Base-by-base conservation (phyloP, 805 yeast genomes). In the Saccharomycopsis sp. region DNA sequence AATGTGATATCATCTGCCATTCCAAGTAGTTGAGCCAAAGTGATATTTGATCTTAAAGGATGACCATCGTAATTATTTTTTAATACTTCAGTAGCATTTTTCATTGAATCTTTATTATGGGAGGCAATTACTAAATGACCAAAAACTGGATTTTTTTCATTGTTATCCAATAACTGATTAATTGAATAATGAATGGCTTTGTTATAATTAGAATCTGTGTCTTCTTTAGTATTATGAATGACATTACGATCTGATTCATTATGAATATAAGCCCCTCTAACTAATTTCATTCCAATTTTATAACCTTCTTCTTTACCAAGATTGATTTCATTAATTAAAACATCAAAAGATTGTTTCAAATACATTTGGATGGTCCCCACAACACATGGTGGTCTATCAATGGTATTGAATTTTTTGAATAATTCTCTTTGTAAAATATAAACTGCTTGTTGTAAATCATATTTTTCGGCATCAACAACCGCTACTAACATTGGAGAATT, bases 351-450 rank as follows among this genome's bases (percentile, higher is more conserved):
- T 48, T 80, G 84, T 37, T 77, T 74, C 53, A 89, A 68, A 60
- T 88, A 88, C 85, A 89, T 77, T 64, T 88, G 97, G 60, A 89
- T 72, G 6, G 97, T 88, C 21, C 97, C 96, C 36, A 84, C 83
- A 20, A 85, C 83, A 23, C 81, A 73, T 18, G 76, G 69, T 3
- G 79, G 76, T 31, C 64, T 57, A 44, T 72, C 63, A 28, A 62
- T 52, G 30, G 72, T 74, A 64, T 88, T 88, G 64, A 75, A 88
- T 53, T 70, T 74, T 49, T 71, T 54, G 67, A 81, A 85, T 58
- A 88, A 67, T 50, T 77, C 72, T 58, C 95, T 74, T 66, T 88
- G 97, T 51, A 86, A 71, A 48, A 79, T 84, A 57, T 89, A 89
- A 26, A 89, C 96, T 52, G 95, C 96, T 47, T 74, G 78, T 63